Conservation (phyloP, 2,329 filamentous ascomycete species). For the Paraphaeosphaeria sporulosa region DNA sequence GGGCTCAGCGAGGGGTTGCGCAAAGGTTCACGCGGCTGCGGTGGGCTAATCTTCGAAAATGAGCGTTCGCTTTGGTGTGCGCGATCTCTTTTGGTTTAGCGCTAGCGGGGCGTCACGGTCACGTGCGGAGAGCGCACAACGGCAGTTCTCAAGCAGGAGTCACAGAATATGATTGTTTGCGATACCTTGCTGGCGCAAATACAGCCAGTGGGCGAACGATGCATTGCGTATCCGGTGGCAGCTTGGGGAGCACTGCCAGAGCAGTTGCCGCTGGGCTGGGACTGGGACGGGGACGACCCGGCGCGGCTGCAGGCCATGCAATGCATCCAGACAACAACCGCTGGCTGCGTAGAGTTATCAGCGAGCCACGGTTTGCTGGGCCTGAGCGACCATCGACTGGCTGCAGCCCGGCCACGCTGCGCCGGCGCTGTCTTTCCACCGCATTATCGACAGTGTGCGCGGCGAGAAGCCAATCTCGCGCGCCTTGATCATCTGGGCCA, state of each 20-base stretch:
- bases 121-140: not conserved
- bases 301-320: not conserved
- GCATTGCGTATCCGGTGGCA: not conserved
- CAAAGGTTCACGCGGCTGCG: slow-evolving; percentile 25
- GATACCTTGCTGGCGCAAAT: not conserved
- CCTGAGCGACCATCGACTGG: not conserved
- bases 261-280: not conserved
- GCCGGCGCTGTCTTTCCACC: not conserved
- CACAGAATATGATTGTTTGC: not conserved
- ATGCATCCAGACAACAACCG: not conserved
- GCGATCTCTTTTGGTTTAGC: slow-evolving; percentile 1
- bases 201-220: not conserved
- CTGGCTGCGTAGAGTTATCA: not conserved
- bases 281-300: not conserved
- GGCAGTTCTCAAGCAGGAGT: not conserved
- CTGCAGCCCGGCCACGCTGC: not conserved
- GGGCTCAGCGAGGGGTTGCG: slow-evolving; percentile 37
- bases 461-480: slow-evolving; percentile 4
- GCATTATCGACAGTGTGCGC: not conserved
- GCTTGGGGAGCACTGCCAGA: not conserved
- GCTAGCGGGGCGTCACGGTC: not conserved
- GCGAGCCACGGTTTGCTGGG: not conserved
- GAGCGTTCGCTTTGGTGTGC: not conserved
- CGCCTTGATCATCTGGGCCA: slow-evolving; percentile 11
- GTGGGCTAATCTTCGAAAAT: slow-evolving; percentile 12